Conservation (phyloP, 768 basidiomycete species). For the Termitomyces sp. region DNA sequence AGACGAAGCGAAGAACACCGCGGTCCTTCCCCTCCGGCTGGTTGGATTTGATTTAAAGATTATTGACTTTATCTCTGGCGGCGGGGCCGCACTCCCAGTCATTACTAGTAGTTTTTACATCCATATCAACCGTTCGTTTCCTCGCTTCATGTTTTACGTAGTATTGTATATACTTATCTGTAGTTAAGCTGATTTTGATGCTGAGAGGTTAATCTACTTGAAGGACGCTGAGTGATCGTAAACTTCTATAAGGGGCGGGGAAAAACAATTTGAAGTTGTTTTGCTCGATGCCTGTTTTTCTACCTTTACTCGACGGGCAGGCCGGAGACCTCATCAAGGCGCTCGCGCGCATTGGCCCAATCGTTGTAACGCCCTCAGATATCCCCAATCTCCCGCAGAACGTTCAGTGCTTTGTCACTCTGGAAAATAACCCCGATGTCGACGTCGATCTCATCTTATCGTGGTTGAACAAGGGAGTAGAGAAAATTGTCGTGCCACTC, state of each 20-base stretch:
- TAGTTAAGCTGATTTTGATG: neutral
- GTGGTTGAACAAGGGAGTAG: constrained; percentile 72
- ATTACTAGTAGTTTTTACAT: neutral
- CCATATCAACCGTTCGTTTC: neutral
- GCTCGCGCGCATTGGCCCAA: constrained; percentile 70
- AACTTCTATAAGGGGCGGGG: neutral
- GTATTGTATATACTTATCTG: too few species aligned
- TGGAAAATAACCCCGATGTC: constrained; percentile 41
- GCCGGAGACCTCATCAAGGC: constrained; percentile 47
- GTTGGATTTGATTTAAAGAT: constrained; percentile 35
- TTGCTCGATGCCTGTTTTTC: constrained; percentile 37
- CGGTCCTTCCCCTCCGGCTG: constrained; percentile 30
- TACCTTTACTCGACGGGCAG: constrained; percentile 52
- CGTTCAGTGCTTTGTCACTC: constrained; percentile 45
- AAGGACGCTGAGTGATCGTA: too few species aligned
- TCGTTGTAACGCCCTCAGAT: constrained; percentile 46
- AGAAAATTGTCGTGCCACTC: constrained; percentile 73
- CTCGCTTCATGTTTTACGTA: neutral
- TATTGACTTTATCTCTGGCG: neutral
- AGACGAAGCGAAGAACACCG: constrained; percentile 22
- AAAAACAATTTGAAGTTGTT: neutral
- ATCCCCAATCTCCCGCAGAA: constrained; percentile 24
- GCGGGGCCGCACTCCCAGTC: neutral
- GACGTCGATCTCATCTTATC: constrained; percentile 51
- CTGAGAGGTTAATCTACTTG: neutral